Evolutionary conservation across 306 rosid genomes (phyloP).

Genomic region (Rosa lucieae): DNA sequence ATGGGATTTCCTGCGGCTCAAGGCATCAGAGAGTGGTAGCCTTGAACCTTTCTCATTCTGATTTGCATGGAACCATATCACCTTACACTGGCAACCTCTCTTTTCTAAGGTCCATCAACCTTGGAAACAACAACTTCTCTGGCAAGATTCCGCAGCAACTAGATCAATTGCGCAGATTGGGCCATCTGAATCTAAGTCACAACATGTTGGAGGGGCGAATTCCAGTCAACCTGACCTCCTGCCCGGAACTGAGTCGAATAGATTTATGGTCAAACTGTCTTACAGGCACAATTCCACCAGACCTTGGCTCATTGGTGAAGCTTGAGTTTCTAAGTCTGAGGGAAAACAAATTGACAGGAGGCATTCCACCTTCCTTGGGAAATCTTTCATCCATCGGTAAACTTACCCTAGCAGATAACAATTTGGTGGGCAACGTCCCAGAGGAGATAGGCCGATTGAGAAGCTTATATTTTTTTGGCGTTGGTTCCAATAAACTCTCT

Average conservation of each 20-base stretch:
- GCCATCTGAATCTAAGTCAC: too few relatives aligned
- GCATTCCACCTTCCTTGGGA: not conserved
- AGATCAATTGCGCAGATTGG: too few relatives aligned
- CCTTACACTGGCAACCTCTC: not conserved
- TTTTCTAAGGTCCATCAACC: not conserved
- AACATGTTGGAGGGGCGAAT: not conserved
- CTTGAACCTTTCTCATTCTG: not conserved
- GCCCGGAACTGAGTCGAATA: not conserved
- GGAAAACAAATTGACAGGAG: not conserved
- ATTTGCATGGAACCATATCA: not conserved
- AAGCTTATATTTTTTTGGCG: not conserved
- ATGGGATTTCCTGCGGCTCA: not conserved
- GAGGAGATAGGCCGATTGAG: not conserved
- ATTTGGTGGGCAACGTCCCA: not conserved
- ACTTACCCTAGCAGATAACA: accelerated
- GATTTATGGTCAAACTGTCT: not conserved
- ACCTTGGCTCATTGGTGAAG: not conserved
- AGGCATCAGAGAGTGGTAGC: not conserved
- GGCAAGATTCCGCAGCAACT: not conserved
- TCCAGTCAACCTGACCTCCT: not conserved
- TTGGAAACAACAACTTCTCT: not conserved
- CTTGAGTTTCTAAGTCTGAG: not conserved
- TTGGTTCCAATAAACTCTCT: conserved; percentile 30
- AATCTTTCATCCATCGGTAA: not conserved
- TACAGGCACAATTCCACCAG: not conserved